These are phyloP conservation scores for Helianthus tuberosus DNA, from an alignment of 129 eudicot species.

Conservation along the genomic window DNA sequence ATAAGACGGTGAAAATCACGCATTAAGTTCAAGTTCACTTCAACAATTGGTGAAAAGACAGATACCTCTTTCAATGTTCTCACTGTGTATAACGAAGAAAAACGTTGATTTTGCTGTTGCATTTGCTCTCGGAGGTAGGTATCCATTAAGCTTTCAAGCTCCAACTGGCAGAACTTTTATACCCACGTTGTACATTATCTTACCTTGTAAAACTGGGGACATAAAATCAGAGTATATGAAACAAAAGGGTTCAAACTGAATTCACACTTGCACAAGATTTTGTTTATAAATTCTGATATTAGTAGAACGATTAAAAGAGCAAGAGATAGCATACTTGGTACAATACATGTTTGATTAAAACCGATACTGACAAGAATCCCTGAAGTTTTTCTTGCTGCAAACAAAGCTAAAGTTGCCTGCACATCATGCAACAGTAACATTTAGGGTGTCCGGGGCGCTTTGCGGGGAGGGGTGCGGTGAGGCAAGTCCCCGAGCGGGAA, in stretches of 20 bases:
- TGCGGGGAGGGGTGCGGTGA: no score
- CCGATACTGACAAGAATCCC: constrained; percentile 91
- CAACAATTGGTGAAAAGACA: neutral
- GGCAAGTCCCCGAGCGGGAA: no score
- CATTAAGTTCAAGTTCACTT: neutral
- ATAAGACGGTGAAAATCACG: neutral
- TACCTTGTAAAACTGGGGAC: constrained; percentile 77
- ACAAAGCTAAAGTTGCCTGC: constrained; percentile 91
- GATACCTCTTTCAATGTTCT: constrained; percentile 54
- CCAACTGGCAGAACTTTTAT: constrained; percentile 81
- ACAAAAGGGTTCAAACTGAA: no score
- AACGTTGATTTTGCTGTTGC: constrained; percentile 48
- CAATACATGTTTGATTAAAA: constrained; percentile 86
- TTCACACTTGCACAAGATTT: no score
- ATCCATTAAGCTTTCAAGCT: constrained; percentile 88
- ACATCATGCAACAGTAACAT: constrained; percentile 32
- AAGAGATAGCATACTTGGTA: constrained; percentile 71
- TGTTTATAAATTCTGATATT: neutral
- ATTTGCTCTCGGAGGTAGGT: constrained; percentile 86
- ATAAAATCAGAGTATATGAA: neutral
- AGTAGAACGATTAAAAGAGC: neutral
- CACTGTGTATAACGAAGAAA: constrained; percentile 58
- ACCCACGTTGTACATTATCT: constrained; percentile 85
- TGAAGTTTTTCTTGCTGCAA: constrained; percentile 88
- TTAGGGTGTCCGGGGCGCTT: constrained; percentile 20